Percentiles rank a stretch among this genome's conserved stretches.
These are phyloP conservation scores for Starmera quercuum DNA, from an alignment of 805 yeast species.

Conservation along the genomic window DNA sequence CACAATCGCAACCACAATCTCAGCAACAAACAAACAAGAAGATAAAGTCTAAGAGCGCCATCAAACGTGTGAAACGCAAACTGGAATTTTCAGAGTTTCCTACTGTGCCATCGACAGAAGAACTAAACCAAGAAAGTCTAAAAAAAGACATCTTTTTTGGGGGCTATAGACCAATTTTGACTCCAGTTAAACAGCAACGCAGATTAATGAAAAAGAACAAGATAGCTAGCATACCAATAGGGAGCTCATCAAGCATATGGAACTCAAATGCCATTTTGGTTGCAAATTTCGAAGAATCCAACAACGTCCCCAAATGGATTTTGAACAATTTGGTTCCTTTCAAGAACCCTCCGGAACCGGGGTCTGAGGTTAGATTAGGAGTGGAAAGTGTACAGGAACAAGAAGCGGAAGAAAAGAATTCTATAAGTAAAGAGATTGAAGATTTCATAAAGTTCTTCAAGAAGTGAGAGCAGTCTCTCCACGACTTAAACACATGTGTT, in stretches of 20 bases:
- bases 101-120: neutral
- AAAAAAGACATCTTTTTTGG: slow-evolving; percentile 6
- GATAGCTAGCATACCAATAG: slow-evolving; percentile 4
- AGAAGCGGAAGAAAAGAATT: slow-evolving; percentile 15
- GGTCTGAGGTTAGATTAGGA: slow-evolving; percentile 17
- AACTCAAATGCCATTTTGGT: slow-evolving; percentile 17
- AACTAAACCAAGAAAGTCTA: neutral
- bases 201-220: slow-evolving; percentile 7
- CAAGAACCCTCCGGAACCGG: slow-evolving; percentile 14
- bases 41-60: too few relatives aligned
- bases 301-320: slow-evolving; percentile 19
- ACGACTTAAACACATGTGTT: too few relatives aligned
- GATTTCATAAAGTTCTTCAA: slow-evolving; percentile 16
- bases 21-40: too few relatives aligned
- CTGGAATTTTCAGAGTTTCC: neutral
- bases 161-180: slow-evolving; percentile 18
- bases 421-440: slow-evolving; percentile 12
- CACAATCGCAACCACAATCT: too few relatives aligned
- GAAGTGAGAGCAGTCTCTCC: too few relatives aligned
- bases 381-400: slow-evolving; percentile 6
- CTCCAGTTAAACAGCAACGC: slow-evolving; percentile 16
- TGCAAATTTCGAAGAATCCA: slow-evolving; percentile 17
- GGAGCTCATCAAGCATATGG: slow-evolving; percentile 16
- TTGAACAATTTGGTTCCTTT: slow-evolving; percentile 18
- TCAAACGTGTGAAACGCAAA: too few relatives aligned